Evolutionary conservation across 345 rosid genomes (phyloP), one percentile per base, ranked within the genome.

Genomic region (Cardamine resedifolia): DNA sequence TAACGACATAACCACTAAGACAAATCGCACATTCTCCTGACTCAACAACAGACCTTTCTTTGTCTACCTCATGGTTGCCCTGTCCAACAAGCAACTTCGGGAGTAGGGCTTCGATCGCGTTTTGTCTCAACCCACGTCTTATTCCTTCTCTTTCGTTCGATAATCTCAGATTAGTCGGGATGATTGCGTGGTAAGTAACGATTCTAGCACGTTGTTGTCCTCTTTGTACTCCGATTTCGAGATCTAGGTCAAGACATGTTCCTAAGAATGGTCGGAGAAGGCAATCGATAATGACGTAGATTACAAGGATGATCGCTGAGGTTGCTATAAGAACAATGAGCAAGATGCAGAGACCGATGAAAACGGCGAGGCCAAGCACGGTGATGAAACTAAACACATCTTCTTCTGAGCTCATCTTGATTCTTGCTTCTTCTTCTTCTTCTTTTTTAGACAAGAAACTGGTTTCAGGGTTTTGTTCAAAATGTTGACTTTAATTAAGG

Each of bases 231-330:
- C 80, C 77, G 51, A 51, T 43, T 61, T 77, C 81, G 21, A 77
- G 74, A 34, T 60, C 81, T 59, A 66, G 55, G 27, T 72, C 65
- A 4, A 66, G 53, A 61, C 55, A 52, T 31, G 63, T 43, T 33
- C 77, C 70, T 52, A 72, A 60, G 70, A 72, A 72, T 58, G 73
- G 77, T 28, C 73, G 51, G 74, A 77, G 73, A 53, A 66, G 11
- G 24, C 77, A 67, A 3, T 72, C 77, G 4, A 71, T 33, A 44
- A 77, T 67, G 16, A 47, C 70, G 70, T 72, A 77, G 20, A 77
- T 44, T n/a, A 67, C 61, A 60, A 77, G 55, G 5, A 71, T 63
- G 34, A 77, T 52, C 26, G 66, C 58, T 45, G 77, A 71, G 27
- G 72, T 53, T 62, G 69, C 69, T 10, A 77, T 51, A 26, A 77